These are phyloP conservation scores for Candida mesenterica DNA, from an alignment of 1,139 yeast genomes.

Conservation along the genomic window DNA sequence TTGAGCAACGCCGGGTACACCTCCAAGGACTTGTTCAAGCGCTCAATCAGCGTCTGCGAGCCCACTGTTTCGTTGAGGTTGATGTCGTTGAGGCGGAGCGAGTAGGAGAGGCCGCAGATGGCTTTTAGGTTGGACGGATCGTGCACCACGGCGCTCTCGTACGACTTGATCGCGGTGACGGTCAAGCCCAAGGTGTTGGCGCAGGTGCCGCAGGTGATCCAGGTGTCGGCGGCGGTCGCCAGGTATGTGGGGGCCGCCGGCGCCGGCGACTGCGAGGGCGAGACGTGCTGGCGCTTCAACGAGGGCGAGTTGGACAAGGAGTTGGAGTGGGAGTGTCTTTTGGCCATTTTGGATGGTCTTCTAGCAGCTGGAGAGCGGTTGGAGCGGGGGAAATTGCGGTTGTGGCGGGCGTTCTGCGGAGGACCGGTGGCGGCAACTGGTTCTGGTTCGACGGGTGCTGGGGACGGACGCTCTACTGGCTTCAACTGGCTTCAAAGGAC, in stretches of 20 bases:
- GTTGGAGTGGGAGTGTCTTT: conserved; percentile 9
- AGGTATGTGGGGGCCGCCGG: conserved; percentile 15
- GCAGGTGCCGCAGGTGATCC: conserved; percentile 53
- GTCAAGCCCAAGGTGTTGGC: conserved; percentile 45
- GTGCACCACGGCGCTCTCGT: conserved; percentile 45
- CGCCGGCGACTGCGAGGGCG: no score
- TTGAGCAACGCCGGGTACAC: conserved; percentile 30
- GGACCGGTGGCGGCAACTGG: no score
- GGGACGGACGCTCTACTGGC: no score
- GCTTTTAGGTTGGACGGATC: conserved; percentile 43
- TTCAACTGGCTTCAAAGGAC: no score
- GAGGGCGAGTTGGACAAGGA: conserved; percentile 9
- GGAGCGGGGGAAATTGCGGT: no score
- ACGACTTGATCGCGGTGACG: conserved; percentile 43
- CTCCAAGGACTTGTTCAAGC: conserved; percentile 39
- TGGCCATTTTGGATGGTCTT: no score
- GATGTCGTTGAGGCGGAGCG: conserved; percentile 39
- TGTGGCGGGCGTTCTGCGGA: no score
- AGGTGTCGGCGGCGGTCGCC: conserved; percentile 37
- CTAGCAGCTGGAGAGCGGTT: no score
- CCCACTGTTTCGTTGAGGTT: conserved; percentile 39
- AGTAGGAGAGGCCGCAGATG: conserved; percentile 40
- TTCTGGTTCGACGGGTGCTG: no score
- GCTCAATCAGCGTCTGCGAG: conserved; percentile 42
- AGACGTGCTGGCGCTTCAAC: conserved; percentile 8